Evolutionary conservation across 2,329 filamentous ascomycete genomes (phyloP).

Genomic region (Didymella segeticola): DNA sequence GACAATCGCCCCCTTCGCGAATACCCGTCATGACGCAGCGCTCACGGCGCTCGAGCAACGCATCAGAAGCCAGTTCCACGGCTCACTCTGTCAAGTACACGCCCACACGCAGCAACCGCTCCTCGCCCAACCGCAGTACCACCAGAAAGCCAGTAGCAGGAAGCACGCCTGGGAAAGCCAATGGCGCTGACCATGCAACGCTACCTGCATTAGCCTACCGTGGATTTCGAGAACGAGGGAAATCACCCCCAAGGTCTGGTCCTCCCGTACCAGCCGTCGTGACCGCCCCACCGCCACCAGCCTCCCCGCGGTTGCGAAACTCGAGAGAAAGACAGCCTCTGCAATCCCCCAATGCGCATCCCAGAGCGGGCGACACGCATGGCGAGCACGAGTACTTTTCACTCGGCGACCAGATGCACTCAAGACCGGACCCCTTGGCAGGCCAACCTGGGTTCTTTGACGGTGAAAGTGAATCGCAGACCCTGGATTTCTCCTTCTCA

Average conservation of each 20-base stretch:
- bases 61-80: conserved; percentile 46
- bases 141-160: conserved; percentile 24
- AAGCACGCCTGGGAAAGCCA: conserved; percentile 10
- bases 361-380: conserved; percentile 23
- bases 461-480: conserved; percentile 20
- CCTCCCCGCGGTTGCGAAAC: conserved; percentile 45
- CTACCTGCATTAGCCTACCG: conserved; percentile 42
- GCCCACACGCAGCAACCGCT: conserved; percentile 35
- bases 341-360: conserved; percentile 32
- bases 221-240: conserved; percentile 41
- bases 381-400: conserved; percentile 37
- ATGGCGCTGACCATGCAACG: conserved; percentile 26
- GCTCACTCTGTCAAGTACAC: conserved; percentile 42
- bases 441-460: conserved; percentile 10
- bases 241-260: conserved; percentile 35
- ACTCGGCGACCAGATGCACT: conserved; percentile 10
- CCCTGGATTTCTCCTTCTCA: conserved; percentile 18
- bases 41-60: conserved; percentile 40
- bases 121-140: conserved; percentile 35
- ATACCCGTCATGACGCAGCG: conserved; percentile 44
- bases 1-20: conserved; percentile 39
- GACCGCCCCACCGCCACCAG: conserved; percentile 36
- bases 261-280: conserved; percentile 41
- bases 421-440: conserved; percentile 4
- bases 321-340: conserved; percentile 43